Percentiles rank a stretch among this genome's conserved stretches.
Evolutionary conservation across 257 asterid genomes (phyloP).

Genomic region (Verbena officinalis): DNA sequence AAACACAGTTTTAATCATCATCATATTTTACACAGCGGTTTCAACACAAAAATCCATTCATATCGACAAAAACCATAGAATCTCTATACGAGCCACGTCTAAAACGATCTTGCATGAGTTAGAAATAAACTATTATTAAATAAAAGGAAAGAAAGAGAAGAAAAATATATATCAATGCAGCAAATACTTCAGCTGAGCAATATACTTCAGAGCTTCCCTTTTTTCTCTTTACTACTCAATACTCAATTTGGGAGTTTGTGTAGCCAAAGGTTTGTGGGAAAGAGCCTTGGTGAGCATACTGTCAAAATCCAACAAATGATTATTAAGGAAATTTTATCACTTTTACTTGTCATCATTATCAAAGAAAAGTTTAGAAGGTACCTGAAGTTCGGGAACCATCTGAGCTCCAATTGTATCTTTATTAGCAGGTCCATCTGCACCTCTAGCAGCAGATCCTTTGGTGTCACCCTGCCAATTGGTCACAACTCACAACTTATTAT

Average conservation of each 20-base stretch:
- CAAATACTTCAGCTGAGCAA: no score
- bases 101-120: no score
- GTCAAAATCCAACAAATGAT: slow-evolving; percentile 23
- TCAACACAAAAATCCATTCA: no score
- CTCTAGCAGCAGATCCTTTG: slow-evolving; percentile 59
- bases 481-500: slow-evolving; percentile 30
- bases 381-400: slow-evolving; percentile 52
- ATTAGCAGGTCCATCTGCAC: slow-evolving; percentile 49
- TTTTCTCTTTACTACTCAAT: slow-evolving; percentile 27
- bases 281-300: slow-evolving; percentile 63
- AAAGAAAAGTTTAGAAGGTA: slow-evolving; percentile 16
- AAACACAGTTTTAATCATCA: no score
- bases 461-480: slow-evolving; percentile 52
- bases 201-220: no score
- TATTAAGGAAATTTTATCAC: not conserved
- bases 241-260: slow-evolving; percentile 57
- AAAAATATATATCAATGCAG: no score
- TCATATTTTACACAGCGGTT: no score
- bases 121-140: no score
- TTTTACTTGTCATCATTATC: slow-evolving; percentile 18
- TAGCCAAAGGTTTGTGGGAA: slow-evolving; percentile 54
- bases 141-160: no score
- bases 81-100: no score
- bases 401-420: slow-evolving; percentile 46
- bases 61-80: no score